Conservation (phyloP, 2,329 filamentous ascomycete species). For the Penicillium sp. region DNA sequence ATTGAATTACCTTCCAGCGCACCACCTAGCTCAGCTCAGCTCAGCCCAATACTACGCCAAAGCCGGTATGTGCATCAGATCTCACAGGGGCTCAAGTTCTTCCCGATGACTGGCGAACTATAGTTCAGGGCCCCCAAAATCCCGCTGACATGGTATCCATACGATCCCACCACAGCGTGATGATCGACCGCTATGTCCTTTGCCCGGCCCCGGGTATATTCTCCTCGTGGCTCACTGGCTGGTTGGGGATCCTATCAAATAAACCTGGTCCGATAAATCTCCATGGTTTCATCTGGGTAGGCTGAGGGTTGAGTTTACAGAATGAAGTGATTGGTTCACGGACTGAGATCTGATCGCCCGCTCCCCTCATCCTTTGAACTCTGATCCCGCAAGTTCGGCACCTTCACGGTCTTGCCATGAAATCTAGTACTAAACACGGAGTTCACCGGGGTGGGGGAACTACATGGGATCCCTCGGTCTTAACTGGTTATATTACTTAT, state of each 20-base stretch:
- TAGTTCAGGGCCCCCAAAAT: neutral
- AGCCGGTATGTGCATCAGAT: neutral
- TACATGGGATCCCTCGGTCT: neutral
- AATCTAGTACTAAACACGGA: neutral
- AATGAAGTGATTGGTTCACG: conserved; percentile 1
- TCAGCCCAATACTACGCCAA: neutral
- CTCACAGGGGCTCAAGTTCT: neutral
- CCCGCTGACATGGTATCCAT: neutral
- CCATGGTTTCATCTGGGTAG: neutral
- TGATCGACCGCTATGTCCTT: conserved; percentile 7
- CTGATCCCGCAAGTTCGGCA: neutral
- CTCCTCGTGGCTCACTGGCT: neutral
- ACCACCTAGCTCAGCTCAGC: neutral
- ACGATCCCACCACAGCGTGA: neutral
- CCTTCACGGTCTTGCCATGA: neutral
- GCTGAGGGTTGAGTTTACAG: neutral
- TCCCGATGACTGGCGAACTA: neutral
- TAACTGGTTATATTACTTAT: no score
- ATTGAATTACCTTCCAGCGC: neutral
- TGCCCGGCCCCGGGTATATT: neutral
- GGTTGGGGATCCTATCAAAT: neutral
- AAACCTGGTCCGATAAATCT: neutral
- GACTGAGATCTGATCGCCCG: neutral
- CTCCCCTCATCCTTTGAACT: conserved; percentile 2
- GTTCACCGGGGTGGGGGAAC: neutral